A percentile compares a stretch with the other conserved stretches of the same genome.
These are phyloP conservation scores for Phoma sp. DNA, from an alignment of 2,329 filamentous ascomycete species.

Conservation along the genomic window DNA sequence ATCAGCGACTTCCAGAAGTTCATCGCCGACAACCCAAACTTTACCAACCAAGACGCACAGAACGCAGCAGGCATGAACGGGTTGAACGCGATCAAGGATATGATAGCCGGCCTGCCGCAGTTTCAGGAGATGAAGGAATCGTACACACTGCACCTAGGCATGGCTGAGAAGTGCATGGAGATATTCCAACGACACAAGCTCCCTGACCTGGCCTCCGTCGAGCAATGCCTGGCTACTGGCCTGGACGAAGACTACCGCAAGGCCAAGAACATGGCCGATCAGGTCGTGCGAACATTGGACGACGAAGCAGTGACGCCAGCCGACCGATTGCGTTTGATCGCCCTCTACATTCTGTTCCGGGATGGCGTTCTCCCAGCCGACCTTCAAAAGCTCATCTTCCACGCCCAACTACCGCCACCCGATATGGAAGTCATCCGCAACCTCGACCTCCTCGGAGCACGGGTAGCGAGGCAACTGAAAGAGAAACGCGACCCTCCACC, in stretches of 20 bases:
- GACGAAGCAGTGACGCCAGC: conserved; percentile 74
- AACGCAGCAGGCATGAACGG: conserved; percentile 80
- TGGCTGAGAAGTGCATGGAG: conserved; percentile 98
- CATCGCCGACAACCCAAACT: conserved; percentile 88
- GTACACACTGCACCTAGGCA: conserved; percentile 91
- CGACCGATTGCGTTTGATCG: conserved; percentile 84
- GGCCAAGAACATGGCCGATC: conserved; percentile 86
- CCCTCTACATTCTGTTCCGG: conserved; percentile 84
- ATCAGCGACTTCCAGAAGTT: conserved; percentile 94
- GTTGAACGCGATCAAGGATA: conserved; percentile 92
- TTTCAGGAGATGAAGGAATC: conserved; percentile 96
- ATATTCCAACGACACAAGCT: conserved; percentile 86
- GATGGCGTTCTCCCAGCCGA: conserved; percentile 86
- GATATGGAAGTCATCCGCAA: conserved; percentile 79
- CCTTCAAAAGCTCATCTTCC: conserved; percentile 81
- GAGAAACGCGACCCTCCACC: conserved; percentile 71
- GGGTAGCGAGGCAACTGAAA: conserved; percentile 75
- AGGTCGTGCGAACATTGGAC: conserved; percentile 86
- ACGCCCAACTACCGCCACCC: conserved; percentile 77
- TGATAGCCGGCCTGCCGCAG: conserved; percentile 92
- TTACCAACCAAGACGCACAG: conserved; percentile 75
- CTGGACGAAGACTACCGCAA: conserved; percentile 92
- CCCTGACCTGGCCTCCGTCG: conserved; percentile 83
- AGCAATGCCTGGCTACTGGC: conserved; percentile 85
- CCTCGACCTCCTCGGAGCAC: conserved; percentile 81